Conservation (phyloP, 345 rosid genomes). For the Brassica rapa region DNA sequence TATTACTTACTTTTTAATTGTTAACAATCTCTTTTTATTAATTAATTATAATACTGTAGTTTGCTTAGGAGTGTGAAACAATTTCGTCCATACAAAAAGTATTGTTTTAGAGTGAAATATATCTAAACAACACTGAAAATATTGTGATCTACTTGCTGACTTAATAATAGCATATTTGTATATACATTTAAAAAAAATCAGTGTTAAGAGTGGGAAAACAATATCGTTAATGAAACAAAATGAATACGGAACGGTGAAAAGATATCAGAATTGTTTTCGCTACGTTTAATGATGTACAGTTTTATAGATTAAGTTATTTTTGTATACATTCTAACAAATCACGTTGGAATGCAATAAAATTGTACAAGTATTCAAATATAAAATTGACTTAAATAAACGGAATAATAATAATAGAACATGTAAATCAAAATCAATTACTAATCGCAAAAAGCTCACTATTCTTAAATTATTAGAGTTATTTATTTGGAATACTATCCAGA, state of each 20-base stretch:
- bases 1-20: neutral
- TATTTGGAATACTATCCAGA: neutral
- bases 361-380: neutral
- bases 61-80: constrained; percentile 28
- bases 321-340: neutral
- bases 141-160: neutral
- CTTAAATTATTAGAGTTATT: neutral
- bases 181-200: neutral
- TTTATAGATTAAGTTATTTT: neutral
- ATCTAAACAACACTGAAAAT: neutral
- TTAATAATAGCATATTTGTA: neutral
- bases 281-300: neutral
- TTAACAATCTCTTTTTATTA: too few relatives aligned
- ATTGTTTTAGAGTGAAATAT: neutral
- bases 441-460: neutral
- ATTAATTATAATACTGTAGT: constrained; percentile 4
- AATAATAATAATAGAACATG: neutral
- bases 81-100: constrained; percentile 1
- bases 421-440: neutral
- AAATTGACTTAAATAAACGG: neutral
- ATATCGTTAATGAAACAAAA: neutral
- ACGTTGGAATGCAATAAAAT: neutral
- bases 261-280: neutral
- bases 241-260: neutral
- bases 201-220: neutral